Conservation (phyloP, 2,329 filamentous ascomycete genomes). For the Emmonsia crescens region DNA sequence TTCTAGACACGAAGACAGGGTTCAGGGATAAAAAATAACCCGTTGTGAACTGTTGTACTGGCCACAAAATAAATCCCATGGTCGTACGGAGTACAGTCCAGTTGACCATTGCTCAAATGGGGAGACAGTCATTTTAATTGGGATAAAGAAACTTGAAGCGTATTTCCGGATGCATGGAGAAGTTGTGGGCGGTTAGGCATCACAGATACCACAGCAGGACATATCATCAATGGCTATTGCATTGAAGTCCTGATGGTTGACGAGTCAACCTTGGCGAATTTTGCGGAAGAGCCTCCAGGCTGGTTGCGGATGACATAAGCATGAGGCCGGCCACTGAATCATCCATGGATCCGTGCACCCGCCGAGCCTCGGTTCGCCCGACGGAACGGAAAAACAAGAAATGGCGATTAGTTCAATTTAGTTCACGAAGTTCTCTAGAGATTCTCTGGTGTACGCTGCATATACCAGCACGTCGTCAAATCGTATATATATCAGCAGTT, state of each 20-base stretch:
- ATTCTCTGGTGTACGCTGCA: conserved; percentile 36
- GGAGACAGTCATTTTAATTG: neutral
- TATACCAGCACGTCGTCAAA: conserved; percentile 29
- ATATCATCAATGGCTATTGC: neutral
- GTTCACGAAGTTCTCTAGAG: conserved; percentile 5
- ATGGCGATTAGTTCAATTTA: neutral
- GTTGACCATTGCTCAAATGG: neutral
- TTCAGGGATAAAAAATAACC: neutral
- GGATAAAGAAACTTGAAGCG: neutral
- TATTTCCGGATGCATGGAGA: neutral
- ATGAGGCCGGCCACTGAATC: neutral
- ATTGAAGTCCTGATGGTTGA: neutral
- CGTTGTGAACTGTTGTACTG: neutral
- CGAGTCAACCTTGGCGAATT: too few relatives aligned
- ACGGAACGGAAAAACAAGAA: conserved; percentile 3
- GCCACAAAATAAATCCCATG: neutral
- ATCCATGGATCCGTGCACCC: neutral
- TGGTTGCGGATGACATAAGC: neutral
- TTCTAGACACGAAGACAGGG: neutral
- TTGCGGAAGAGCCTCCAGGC: neutral
- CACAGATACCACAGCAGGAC: neutral
- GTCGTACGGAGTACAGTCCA: neutral
- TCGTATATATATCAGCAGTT: conserved; percentile 9
- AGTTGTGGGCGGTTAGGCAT: too few relatives aligned
- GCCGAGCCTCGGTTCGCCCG: neutral